A percentile compares a stretch with the other conserved stretches of the same genome.
Evolutionary conservation across 2,329 filamentous ascomycete species (phyloP).

Genomic region (Byssochlamys sp.): DNA sequence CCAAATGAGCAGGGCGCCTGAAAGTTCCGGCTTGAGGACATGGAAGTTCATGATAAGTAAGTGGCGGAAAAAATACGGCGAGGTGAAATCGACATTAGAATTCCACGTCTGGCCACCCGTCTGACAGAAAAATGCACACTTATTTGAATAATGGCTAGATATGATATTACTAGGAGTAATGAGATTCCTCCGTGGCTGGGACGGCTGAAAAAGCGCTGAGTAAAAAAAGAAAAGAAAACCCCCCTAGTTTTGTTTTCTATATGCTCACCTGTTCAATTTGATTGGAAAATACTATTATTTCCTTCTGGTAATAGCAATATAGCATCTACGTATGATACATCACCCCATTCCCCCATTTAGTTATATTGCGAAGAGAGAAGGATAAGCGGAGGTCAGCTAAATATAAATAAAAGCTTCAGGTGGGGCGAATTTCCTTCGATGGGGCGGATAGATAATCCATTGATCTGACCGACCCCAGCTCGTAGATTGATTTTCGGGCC

Average conservation of each 20-base stretch:
- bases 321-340: too few species aligned
- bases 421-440: too few species aligned
- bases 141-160: not conserved
- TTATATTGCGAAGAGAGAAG: too few species aligned
- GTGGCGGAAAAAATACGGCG: not conserved
- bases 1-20: not conserved
- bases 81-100: not conserved
- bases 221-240: too few species aligned
- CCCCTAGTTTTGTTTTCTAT: too few species aligned
- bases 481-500: not conserved
- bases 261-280: too few species aligned
- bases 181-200: too few species aligned
- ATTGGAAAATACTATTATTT: too few species aligned
- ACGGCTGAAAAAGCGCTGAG: too few species aligned
- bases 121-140: not conserved
- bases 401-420: not conserved
- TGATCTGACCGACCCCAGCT: not conserved
- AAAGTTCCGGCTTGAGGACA: not conserved
- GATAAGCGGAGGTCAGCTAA: not conserved
- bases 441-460: not conserved
- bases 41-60: not conserved
- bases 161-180: too few species aligned
- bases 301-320: too few species aligned
- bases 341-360: too few species aligned
- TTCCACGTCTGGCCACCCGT: not conserved